Base-by-base conservation (phyloP, 345 rosid genomes). In the Corchorus capsularis region DNA sequence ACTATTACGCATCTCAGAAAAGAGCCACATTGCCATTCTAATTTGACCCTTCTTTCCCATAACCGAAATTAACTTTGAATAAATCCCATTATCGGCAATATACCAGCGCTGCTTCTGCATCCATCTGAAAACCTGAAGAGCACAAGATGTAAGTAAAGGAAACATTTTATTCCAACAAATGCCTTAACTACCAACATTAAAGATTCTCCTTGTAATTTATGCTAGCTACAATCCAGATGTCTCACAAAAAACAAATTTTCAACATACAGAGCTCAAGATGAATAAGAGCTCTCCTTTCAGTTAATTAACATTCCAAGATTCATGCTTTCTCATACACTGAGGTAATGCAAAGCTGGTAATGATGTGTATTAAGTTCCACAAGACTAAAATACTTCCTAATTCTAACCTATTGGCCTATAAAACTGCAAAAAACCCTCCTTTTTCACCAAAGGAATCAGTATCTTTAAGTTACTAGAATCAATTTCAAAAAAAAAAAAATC, bases 1-100 rank as follows among this genome's bases (percentile, higher is more conserved):
- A 27, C 99, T 90, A 73, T 89, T 93, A 22, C 91, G 87, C 99
- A 95, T 95, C 91, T 95, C 97, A 4, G 98, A 88, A 79, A 95
- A 95, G 15, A 95, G 89, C 99, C 99, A 95, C 96, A 95, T 91
- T 1, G 98, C 99, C 99, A 93, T 90, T 63, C 98, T 81, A 8
- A 87, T 95, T 80, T 94, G 94, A 50, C 97, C 97, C 69, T 87
- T 91, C 80, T 91, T 94, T 20, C 98, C 97, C 96, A 94, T 92
- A 35, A 89, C 89, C 0, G 98, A 81, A 75, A 92, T 94, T 77
- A 92, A 46, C 80, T 94, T 94, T 0, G 98, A 94, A 76, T 92
- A 94, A 17, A 92, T 83, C 65, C 98, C 98, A 70, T 87, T 94
- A 82, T 94, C 98, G 43, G 43, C 43, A 6, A 39, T 39, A 6